phyloP scores from a whole-genome alignment of 768 basidiomycete species.

The Cyclocybe cylindracea region DNA sequence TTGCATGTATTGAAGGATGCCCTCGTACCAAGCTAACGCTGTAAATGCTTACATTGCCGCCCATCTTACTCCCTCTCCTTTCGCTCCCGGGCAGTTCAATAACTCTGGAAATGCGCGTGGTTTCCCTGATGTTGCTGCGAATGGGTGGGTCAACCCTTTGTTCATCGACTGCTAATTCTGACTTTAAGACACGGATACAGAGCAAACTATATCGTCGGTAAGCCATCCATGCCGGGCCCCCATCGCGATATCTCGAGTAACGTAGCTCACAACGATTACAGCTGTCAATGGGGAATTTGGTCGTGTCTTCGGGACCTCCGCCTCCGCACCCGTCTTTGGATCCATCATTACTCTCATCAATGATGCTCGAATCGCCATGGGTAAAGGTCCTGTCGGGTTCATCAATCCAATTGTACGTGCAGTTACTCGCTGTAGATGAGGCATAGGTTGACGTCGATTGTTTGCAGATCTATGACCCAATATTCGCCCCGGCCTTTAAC shows the following conservation, averaged over 20 bases:
- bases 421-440: not conserved
- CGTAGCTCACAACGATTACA: constrained; percentile 3
- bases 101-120: constrained; percentile 45
- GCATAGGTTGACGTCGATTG: not conserved
- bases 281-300: constrained; percentile 36
- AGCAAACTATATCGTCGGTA: constrained; percentile 42
- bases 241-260: not conserved
- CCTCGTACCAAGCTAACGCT: constrained; percentile 44
- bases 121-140: constrained; percentile 52
- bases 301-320: constrained; percentile 43
- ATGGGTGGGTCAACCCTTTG: constrained; percentile 31
- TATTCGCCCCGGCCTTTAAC: constrained; percentile 21
- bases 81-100: constrained; percentile 42
- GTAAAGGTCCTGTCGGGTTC: constrained; percentile 49
- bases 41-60: constrained; percentile 40
- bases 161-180: not conserved
- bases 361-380: constrained; percentile 45
- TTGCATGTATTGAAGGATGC: constrained; percentile 28
- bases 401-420: constrained; percentile 42
- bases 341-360: constrained; percentile 54
- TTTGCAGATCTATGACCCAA: constrained; percentile 17
- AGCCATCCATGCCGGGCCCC: not conserved
- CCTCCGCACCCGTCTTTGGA: constrained; percentile 37
- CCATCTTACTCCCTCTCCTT: constrained; percentile 35
- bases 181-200: constrained; percentile 15